Evolutionary conservation across 2,329 filamentous ascomycete genomes (phyloP).

Genomic region (Apiospora arundinis): DNA sequence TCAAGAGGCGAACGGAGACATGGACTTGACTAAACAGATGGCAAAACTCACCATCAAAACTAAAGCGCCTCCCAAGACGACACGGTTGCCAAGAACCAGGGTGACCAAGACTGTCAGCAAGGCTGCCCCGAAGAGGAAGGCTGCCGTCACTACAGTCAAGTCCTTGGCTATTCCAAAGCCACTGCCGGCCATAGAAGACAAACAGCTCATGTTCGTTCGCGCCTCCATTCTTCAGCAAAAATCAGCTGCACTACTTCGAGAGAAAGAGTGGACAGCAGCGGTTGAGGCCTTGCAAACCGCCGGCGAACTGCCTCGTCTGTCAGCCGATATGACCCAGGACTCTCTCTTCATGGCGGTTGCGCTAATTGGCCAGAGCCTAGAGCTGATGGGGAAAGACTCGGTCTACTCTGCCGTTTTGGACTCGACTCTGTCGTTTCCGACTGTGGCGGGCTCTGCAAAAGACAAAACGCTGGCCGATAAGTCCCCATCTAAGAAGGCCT

Average conservation of each 20-base stretch:
- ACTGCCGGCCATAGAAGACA: conserved; percentile 36
- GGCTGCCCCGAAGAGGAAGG: conserved; percentile 28
- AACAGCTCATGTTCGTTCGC: conserved; percentile 45
- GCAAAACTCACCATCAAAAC: conserved; percentile 43
- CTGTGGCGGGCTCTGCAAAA: conserved; percentile 55
- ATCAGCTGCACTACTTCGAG: conserved; percentile 53
- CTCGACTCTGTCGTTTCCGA: conserved; percentile 87
- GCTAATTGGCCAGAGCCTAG: conserved; percentile 71
- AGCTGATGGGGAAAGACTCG: conserved; percentile 78
- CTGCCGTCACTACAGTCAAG: conserved; percentile 33
- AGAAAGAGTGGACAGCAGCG: conserved; percentile 65
- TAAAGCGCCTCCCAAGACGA: conserved; percentile 32
- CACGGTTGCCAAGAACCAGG: conserved; percentile 31
- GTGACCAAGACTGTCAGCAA: conserved; percentile 35
- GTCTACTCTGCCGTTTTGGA: conserved; percentile 91
- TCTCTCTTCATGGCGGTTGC: conserved; percentile 71
- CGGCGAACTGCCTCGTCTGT: conserved; percentile 50
- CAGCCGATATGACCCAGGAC: conserved; percentile 49
- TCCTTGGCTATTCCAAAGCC: conserved; percentile 25
- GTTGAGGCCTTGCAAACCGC: conserved; percentile 60
- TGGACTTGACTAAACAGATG: conserved; percentile 46
- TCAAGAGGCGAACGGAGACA: conserved; percentile 23
- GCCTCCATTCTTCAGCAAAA: conserved; percentile 49
- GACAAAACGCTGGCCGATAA: conserved; percentile 49
- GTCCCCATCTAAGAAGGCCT: conserved; percentile 42